Evolutionary conservation across 768 basidiomycete species (phyloP).

Genomic region (Crucibulum laeve): DNA sequence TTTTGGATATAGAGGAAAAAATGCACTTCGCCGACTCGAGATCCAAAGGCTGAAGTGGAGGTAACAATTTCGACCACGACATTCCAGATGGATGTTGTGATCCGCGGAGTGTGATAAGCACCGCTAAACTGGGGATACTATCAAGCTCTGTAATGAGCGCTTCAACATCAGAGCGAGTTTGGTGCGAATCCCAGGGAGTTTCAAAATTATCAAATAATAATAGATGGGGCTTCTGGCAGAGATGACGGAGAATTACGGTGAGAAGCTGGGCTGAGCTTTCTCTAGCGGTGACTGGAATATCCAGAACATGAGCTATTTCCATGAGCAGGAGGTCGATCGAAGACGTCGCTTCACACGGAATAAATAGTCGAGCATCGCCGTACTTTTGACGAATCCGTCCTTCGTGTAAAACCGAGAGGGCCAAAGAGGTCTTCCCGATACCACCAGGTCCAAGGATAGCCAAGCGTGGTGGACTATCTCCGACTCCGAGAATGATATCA

Average conservation of each 20-base stretch:
- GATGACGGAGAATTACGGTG: slow-evolving; percentile 9
- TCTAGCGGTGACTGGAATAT: no score
- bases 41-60: slow-evolving; percentile 21
- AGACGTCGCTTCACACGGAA: slow-evolving; percentile 24
- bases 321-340: slow-evolving; percentile 16
- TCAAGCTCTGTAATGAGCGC: slow-evolving; percentile 15
- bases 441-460: slow-evolving; percentile 28
- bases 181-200: slow-evolving; percentile 24
- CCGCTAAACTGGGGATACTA: slow-evolving; percentile 11
- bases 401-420: slow-evolving; percentile 19
- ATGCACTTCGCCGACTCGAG: slow-evolving; percentile 17
- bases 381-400: slow-evolving; percentile 12
- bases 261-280: no score
- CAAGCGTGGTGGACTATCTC: slow-evolving; percentile 9
- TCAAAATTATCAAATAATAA: slow-evolving; percentile 29
- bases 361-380: slow-evolving; percentile 15
- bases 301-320: slow-evolving; percentile 15
- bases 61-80: slow-evolving; percentile 17
- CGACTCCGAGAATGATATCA: slow-evolving; percentile 6
- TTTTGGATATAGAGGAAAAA: slow-evolving; percentile 18
- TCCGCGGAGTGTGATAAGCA: slow-evolving; percentile 26
- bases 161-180: slow-evolving; percentile 19
- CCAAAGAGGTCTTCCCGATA: slow-evolving; percentile 28
- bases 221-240: slow-evolving; percentile 8
- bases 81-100: slow-evolving; percentile 21